A percentile compares a stretch with the other conserved stretches of the same genome.
Conservation (phyloP, 768 basidiomycete genomes). For the Multifurca ochricompacta region DNA sequence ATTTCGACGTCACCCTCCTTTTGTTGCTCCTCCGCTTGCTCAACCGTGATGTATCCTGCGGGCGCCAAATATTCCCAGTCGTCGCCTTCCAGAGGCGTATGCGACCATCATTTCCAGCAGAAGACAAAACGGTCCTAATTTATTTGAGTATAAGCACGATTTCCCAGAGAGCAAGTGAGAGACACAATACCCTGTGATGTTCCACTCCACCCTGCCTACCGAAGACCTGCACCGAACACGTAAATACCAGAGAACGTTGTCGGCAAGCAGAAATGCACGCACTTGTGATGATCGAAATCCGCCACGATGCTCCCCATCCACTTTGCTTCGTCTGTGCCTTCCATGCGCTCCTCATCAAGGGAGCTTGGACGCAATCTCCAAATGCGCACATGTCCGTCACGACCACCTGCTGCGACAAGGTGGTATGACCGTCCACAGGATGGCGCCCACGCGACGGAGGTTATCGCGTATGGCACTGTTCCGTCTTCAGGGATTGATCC, state of each 20-base stretch:
- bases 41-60: conserved; percentile 75
- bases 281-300: conserved; percentile 86
- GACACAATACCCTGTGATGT: conserved; percentile 66
- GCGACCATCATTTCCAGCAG: conserved; percentile 76
- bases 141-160: conserved; percentile 25
- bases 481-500: conserved; percentile 26
- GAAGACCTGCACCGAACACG: conserved; percentile 41
- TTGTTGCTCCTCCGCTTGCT: conserved; percentile 51
- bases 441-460: conserved; percentile 88
- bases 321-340: conserved; percentile 37
- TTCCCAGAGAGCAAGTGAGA: neutral
- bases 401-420: conserved; percentile 81
- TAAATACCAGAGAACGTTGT: neutral
- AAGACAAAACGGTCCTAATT: conserved; percentile 74
- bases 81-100: conserved; percentile 83
- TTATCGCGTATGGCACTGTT: conserved; percentile 54
- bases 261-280: conserved; percentile 20
- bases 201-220: conserved; percentile 89
- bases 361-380: conserved; percentile 70
- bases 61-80: conserved; percentile 78
- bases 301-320: conserved; percentile 77
- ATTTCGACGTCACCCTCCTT: conserved; percentile 36
- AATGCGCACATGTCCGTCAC: conserved; percentile 84
- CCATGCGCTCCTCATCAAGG: conserved; percentile 32
- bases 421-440: conserved; percentile 92